Conservation (phyloP, 2,329 filamentous ascomycete species). For the Colletotrichum tropicicola region DNA sequence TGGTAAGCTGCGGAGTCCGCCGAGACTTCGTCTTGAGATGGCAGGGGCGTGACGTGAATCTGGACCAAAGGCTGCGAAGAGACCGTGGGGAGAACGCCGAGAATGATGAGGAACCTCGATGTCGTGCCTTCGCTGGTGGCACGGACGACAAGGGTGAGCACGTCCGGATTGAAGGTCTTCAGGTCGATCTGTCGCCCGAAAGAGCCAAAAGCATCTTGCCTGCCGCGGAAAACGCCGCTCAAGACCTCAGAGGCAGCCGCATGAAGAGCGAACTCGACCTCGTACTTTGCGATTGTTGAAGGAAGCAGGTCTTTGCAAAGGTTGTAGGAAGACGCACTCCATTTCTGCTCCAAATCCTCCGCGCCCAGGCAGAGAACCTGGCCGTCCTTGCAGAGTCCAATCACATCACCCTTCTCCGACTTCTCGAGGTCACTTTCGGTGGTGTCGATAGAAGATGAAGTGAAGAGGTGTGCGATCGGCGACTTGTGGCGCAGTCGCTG, state of each 20-base stretch:
- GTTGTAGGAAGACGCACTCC: conserved; percentile 53
- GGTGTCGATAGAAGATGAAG: conserved; percentile 36
- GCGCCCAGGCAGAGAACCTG: conserved; percentile 68
- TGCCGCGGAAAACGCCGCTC: conserved; percentile 64
- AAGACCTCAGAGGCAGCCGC: conserved; percentile 57
- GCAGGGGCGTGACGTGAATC: conserved; percentile 49
- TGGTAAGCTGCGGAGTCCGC: conserved; percentile 50
- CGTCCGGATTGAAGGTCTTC: conserved; percentile 57
- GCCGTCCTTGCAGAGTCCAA: conserved; percentile 69
- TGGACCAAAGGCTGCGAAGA: conserved; percentile 41
- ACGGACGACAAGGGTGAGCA: conserved; percentile 61
- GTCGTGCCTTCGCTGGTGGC: conserved; percentile 32
- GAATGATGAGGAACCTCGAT: conserved; percentile 43
- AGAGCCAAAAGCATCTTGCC: conserved; percentile 59
- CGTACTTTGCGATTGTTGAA: conserved; percentile 44
- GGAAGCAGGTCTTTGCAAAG: conserved; percentile 52
- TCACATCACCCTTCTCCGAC: conserved; percentile 45
- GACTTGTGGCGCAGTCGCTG: conserved; percentile 41
- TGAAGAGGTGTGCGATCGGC: conserved; percentile 54
- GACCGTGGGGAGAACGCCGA: conserved; percentile 38
- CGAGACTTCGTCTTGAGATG: conserved; percentile 32
- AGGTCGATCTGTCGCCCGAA: conserved; percentile 57
- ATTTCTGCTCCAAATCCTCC: conserved; percentile 59
- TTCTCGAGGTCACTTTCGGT: neutral
- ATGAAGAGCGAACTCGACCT: conserved; percentile 59